Evolutionary conservation across 306 rosid species (phyloP).

Genomic region (Hylodesmum podocarpum): DNA sequence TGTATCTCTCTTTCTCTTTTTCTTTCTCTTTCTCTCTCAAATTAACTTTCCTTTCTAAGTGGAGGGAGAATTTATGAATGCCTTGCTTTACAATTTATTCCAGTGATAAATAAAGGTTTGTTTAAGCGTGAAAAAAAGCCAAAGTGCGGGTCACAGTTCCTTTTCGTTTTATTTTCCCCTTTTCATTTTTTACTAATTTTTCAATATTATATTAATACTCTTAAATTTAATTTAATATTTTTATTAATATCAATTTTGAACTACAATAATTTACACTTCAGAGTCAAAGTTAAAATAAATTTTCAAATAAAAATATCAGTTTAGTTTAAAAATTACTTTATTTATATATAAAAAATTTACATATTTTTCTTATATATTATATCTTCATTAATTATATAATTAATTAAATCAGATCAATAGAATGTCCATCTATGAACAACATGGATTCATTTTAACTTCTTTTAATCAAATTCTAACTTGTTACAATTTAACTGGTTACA

Average conservation of each 20-base stretch:
- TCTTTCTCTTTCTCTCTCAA: too few relatives aligned
- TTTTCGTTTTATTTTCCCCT: constrained; percentile 21
- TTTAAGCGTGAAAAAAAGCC: constrained; percentile 37
- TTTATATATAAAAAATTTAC: too few relatives aligned
- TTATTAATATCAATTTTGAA: too few relatives aligned
- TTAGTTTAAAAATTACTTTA: neutral
- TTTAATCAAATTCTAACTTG: neutral
- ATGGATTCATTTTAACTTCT: too few relatives aligned
- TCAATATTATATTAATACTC: neutral
- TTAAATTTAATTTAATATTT: too few relatives aligned
- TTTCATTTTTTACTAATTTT: neutral
- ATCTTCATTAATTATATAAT: too few relatives aligned
- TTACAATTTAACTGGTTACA: neutral
- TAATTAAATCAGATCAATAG: too few relatives aligned
- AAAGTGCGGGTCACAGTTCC: constrained; percentile 28
- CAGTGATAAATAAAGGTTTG: constrained; percentile 2
- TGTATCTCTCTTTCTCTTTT: too few relatives aligned
- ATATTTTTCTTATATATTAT: too few relatives aligned
- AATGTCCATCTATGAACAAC: too few relatives aligned
- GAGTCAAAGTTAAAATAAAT: neutral
- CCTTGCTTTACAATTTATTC: constrained; percentile 41
- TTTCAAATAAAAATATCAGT: neutral
- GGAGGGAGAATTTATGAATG: constrained; percentile 31
- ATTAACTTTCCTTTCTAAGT: neutral
- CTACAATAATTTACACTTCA: neutral